Base-by-base conservation (phyloP, 2,329 filamentous ascomycete genomes). In the Penicillium brevicompactum region DNA sequence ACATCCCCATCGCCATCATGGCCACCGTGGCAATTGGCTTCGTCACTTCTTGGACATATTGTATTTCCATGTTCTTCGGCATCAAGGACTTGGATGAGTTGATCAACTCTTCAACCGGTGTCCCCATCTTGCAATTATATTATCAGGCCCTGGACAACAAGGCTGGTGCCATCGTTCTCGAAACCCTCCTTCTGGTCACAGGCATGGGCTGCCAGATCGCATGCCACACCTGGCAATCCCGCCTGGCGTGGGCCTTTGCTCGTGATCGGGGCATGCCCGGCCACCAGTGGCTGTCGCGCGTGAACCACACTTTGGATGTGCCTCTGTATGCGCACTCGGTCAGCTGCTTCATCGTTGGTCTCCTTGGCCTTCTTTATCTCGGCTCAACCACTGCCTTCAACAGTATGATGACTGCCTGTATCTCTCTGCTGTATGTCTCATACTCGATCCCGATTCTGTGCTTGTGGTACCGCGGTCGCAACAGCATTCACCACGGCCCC, bases 221-320 rank as follows among this genome's bases (percentile, higher is more conserved):
- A 4, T 74, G 71, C 51, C 78, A 82, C 52, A 82, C 80, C 5
- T 82, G 79, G 75, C 78, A 82, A 60, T 77, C 76, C 32, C 73
- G 80, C 1, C 70, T 82, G 7, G 78, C 76, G 58, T 82, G 80
- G 79, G 78, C 77, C 13, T 82, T 83, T 61, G 78, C 80, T 11
- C 73, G 80, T 14, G 80, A 83, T 61, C 67, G 74, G 10, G 81
- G 80, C 13, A 56, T 82, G 3, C 80, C 80, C 2, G 76, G 75
- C 41, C 71, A 75, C 51, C 57, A 68, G 18, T 74, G 70, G 62
- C 67, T 81, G 32, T 67, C 70, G 18, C 69, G 71, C 40, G 75
- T 82, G 27, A 61, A 79, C 53, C 61, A 60, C 9, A 70, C 58
- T 14, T 67, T 78, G 10, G 74, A 78, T 55, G 78, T 82, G 5